Evolutionary conservation across 306 rosid species (phyloP), one percentile per base, ranked within the genome.

Genomic region (Sindora glabra): DNA sequence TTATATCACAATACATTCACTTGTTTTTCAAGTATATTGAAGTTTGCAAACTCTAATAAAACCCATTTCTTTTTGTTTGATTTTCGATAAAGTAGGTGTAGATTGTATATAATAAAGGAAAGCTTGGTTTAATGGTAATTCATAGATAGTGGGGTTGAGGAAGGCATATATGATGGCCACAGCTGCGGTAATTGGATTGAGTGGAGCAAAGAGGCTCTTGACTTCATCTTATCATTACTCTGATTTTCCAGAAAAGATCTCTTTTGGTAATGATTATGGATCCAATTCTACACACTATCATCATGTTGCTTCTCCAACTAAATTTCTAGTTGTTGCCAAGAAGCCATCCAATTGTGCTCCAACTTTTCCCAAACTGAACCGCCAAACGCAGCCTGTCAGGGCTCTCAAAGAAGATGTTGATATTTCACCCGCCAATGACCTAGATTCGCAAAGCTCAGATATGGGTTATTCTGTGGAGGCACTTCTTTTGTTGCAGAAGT

Each of bases 401-500:
- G 89, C 81, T 79, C 73, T 81, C 48, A 79, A 75, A 73, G 97
- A 87, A 42, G 83, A 72, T 65, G 84, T 79, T 22, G 78, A 81
- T 56, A 54, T 57, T 65, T n/a, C n/a, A n/a, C n/a, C n/a, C n/a
- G n/a, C 72, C 48, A 54, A 22, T 6, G 76, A 76, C 32, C 67
- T 78, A 48, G 95, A 84, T 48, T 79, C 65, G 59, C 86, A 84
- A 65, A 76, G 75, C 47, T 77, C 77, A 16, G 71, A 81, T 56
- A 74, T 82, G 56, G 82, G 64, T 40, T 78, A 77, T 69, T 87
- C 86, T 10, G 83, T 92, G 66, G 98, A 92, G 32, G 82, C 89
- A 25, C 84, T 92, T 70, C 94, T 89, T 72, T 65, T 92, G 87
- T 81, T 92, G 48, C 99, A 92, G 64, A 92, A 86, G 75, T 88